These are phyloP conservation scores for Metschnikowia matae DNA, from an alignment of 805 yeast genomes.

Conservation along the genomic window DNA sequence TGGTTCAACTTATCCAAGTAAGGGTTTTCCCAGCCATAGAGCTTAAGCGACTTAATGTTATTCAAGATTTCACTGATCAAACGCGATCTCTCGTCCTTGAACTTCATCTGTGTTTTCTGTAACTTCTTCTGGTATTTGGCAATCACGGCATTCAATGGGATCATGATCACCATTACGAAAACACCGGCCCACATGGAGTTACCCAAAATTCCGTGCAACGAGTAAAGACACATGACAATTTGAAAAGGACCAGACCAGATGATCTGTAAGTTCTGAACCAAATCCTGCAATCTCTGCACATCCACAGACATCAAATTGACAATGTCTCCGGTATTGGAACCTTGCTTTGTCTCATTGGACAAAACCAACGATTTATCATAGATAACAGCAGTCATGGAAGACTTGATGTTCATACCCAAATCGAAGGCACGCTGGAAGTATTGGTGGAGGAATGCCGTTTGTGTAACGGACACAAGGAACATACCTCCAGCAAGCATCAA, in stretches of 20 bases:
- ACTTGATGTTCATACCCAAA: slow-evolving; percentile 70
- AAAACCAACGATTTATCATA: slow-evolving; percentile 65
- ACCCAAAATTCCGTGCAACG: slow-evolving; percentile 72
- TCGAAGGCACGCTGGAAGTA: slow-evolving; percentile 73
- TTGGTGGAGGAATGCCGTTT: slow-evolving; percentile 73
- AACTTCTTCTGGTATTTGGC: slow-evolving; percentile 64
- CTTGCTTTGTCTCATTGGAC: slow-evolving; percentile 67
- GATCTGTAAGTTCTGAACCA: slow-evolving; percentile 71
- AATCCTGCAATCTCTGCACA: slow-evolving; percentile 81
- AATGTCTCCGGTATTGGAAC: slow-evolving; percentile 84
- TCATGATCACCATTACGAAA: slow-evolving; percentile 65
- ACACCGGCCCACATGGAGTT: slow-evolving; percentile 97
- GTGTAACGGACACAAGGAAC: slow-evolving; percentile 74
- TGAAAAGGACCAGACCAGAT: slow-evolving; percentile 95
- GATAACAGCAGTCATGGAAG: slow-evolving; percentile 62
- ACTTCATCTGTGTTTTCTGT: slow-evolving; percentile 83
- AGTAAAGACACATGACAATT: slow-evolving; percentile 66
- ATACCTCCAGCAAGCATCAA: slow-evolving; percentile 69
- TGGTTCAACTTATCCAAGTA: slow-evolving; percentile 66
- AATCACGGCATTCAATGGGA: slow-evolving; percentile 72
- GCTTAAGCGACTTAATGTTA: slow-evolving; percentile 86
- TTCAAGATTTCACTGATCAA: slow-evolving; percentile 82
- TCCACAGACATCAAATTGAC: slow-evolving; percentile 95
- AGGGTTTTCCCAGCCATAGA: slow-evolving; percentile 95
- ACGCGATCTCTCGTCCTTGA: slow-evolving; percentile 89